These are phyloP conservation scores for Hydnomerulius pinastri DNA, from an alignment of 768 basidiomycete genomes.

Conservation along the genomic window DNA sequence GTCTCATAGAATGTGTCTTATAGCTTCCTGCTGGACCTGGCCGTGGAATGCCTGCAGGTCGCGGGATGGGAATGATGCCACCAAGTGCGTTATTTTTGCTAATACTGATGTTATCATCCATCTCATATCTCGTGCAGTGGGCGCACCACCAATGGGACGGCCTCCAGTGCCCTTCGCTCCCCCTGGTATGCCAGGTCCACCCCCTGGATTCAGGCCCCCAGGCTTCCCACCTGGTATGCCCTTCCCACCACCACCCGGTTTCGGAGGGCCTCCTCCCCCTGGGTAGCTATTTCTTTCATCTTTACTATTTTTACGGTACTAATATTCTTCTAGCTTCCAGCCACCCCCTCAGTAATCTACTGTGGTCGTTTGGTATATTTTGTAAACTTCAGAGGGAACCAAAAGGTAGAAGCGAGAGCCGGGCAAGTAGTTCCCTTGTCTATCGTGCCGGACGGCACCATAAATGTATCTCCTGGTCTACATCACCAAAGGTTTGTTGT, in stretches of 20 bases:
- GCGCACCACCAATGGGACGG: conserved; percentile 59
- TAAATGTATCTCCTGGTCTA: conserved; percentile 26
- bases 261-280: conserved; percentile 80
- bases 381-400: conserved; percentile 7
- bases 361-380: conserved; percentile 9
- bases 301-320: conserved; percentile 5
- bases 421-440: conserved; percentile 26
- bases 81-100: conserved; percentile 55
- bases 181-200: conserved; percentile 85
- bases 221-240: conserved; percentile 83
- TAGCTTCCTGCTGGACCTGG: conserved; percentile 90
- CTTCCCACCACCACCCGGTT: conserved; percentile 80
- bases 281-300: conserved; percentile 53
- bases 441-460: conserved; percentile 19
- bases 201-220: conserved; percentile 83
- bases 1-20: conserved; percentile 20
- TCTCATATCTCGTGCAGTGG: conserved; percentile 44
- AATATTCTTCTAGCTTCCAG: conserved; percentile 40
- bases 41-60: conserved; percentile 92
- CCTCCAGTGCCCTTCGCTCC: conserved; percentile 64
- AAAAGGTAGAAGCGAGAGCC: conserved; percentile 23
- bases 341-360: conserved; percentile 44
- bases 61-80: conserved; percentile 96
- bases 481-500: conserved; percentile 27
- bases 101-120: conserved; percentile 15